phyloP scores from a whole-genome alignment of 2,329 filamentous ascomycete species.

The Zymoseptoria ardabiliae region DNA sequence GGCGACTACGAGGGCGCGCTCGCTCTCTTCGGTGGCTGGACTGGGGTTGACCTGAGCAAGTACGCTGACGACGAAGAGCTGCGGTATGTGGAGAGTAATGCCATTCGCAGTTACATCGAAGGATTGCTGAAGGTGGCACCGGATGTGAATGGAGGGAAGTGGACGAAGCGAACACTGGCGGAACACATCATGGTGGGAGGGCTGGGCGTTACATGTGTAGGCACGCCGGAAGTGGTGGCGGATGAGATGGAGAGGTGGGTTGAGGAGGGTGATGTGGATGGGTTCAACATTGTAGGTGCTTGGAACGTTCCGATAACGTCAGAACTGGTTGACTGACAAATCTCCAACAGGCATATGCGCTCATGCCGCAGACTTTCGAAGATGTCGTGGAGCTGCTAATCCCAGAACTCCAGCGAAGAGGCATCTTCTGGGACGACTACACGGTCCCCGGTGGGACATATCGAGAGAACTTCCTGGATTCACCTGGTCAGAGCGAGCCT shows the following conservation, averaged over 20 bases:
- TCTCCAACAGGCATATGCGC: constrained; percentile 46
- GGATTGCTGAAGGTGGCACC: constrained; percentile 51
- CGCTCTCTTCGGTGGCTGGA: constrained; percentile 68
- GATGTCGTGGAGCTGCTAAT: constrained; percentile 60
- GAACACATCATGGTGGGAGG: constrained; percentile 63
- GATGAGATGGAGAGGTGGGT: constrained; percentile 63
- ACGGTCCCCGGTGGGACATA: constrained; percentile 52
- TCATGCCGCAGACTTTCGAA: constrained; percentile 61
- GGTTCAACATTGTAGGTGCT: constrained; percentile 61
- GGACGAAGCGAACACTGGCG: constrained; percentile 65
- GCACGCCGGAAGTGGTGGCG: constrained; percentile 57
- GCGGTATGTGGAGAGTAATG: constrained; percentile 54
- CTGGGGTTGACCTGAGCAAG: constrained; percentile 55
- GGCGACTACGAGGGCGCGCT: constrained; percentile 60
- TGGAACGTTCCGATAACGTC: background rate
- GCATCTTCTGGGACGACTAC: constrained; percentile 50
- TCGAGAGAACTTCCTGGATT: constrained; percentile 53
- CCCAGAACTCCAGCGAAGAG: constrained; percentile 54
- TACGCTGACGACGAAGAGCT: constrained; percentile 60
- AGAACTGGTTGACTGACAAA: background rate
- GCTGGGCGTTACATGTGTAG: constrained; percentile 57
- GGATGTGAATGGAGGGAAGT: constrained; percentile 49
- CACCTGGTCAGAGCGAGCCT: constrained; percentile 44
- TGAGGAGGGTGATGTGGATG: constrained; percentile 61
- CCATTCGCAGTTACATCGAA: constrained; percentile 50